These are phyloP conservation scores for Filosporella fistucella DNA, from an alignment of 495 filamentous ascomycete species.

Conservation along the genomic window DNA sequence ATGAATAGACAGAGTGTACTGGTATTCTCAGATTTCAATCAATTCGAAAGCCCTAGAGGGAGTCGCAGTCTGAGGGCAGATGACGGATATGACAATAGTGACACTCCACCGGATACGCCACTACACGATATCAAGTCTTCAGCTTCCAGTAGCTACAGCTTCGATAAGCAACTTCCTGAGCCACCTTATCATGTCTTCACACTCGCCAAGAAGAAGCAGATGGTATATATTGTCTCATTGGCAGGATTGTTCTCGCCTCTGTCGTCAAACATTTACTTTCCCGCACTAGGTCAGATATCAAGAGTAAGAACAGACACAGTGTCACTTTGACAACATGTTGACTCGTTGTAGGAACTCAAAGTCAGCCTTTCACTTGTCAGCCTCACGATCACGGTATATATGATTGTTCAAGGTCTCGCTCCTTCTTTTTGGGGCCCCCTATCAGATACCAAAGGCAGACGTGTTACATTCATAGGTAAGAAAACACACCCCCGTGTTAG, in stretches of 20 bases:
- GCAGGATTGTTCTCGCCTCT: slow-evolving; percentile 30
- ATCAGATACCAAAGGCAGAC: slow-evolving; percentile 50
- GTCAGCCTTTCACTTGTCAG: slow-evolving; percentile 28
- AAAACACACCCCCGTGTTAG: neutral
- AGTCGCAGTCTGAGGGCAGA: slow-evolving; percentile 4
- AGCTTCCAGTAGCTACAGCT: slow-evolving; percentile 3
- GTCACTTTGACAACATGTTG: slow-evolving; percentile 18
- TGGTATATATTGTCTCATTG: slow-evolving; percentile 33
- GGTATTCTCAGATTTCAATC: slow-evolving; percentile 20
- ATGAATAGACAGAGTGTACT: slow-evolving; percentile 14
- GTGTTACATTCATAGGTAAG: slow-evolving; percentile 49
- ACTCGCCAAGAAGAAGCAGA: slow-evolving; percentile 26
- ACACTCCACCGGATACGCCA: neutral
- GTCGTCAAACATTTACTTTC: slow-evolving; percentile 39
- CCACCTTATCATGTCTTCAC: slow-evolving; percentile 28
- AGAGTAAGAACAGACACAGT: neutral
- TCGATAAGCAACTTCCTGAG: slow-evolving; percentile 13
- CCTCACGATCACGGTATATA: slow-evolving; percentile 35
- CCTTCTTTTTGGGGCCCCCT: slow-evolving; percentile 43
- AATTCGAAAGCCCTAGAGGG: slow-evolving; percentile 11
- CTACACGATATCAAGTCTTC: slow-evolving; percentile 3
- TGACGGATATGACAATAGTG: neutral
- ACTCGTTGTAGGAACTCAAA: slow-evolving; percentile 22
- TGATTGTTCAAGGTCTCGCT: slow-evolving; percentile 25
- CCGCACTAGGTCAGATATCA: slow-evolving; percentile 22